A percentile compares a stretch with the other conserved stretches of the same genome.
These are phyloP conservation scores for Novymonas esmeraldas DNA, from an alignment of 208 protist species.

Conservation along the genomic window DNA sequence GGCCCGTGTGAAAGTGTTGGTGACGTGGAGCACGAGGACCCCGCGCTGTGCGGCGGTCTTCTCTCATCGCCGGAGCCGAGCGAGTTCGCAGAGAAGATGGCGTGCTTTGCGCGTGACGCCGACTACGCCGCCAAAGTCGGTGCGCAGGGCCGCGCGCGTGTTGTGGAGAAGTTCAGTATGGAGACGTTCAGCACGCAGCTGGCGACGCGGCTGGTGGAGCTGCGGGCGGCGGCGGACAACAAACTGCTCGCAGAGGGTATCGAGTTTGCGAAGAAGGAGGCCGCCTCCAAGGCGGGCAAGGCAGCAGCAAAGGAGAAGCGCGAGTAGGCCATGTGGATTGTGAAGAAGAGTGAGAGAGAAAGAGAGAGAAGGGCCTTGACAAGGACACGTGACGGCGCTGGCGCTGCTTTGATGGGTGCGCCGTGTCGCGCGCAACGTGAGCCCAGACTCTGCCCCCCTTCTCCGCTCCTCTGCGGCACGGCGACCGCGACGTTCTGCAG, in stretches of 20 bases:
- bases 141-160: slow-evolving; percentile 45
- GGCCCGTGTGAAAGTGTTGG: slow-evolving; percentile 92
- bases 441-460: background rate
- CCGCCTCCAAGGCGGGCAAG: slow-evolving; percentile 5
- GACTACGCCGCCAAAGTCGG: slow-evolving; percentile 37
- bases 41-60: slow-evolving; percentile 42
- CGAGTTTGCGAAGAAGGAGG: slow-evolving; percentile 3
- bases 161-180: slow-evolving; percentile 45
- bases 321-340: background rate
- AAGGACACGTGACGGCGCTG: background rate
- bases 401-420: too few species aligned
- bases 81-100: slow-evolving; percentile 69
- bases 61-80: slow-evolving; percentile 58
- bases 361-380: background rate
- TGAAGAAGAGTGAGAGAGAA: background rate
- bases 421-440: too few species aligned
- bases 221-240: slow-evolving; percentile 17
- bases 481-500: too few species aligned
- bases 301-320: slow-evolving; percentile 4
- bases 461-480: too few species aligned
- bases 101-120: slow-evolving; percentile 36
- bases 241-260: slow-evolving; percentile 11
- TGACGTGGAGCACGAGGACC: slow-evolving; percentile 27
- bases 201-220: slow-evolving; percentile 26
- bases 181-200: slow-evolving; percentile 63